phyloP scores from a whole-genome alignment of 2,329 filamentous ascomycete genomes.

The Talaromyces sp. region DNA sequence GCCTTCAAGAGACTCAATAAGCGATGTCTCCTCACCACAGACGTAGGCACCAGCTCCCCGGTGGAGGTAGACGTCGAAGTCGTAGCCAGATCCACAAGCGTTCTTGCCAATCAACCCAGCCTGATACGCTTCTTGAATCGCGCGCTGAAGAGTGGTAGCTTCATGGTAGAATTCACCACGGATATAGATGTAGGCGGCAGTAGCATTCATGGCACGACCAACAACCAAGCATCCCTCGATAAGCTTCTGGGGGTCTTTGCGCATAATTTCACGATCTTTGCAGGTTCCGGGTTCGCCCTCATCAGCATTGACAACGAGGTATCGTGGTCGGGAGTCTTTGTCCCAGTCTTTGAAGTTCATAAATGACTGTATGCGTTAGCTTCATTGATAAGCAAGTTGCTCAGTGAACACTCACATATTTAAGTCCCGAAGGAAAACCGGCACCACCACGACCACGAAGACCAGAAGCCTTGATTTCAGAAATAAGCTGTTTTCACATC shows the following conservation, averaged over 20 bases:
- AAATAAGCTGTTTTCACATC: conserved; percentile 66
- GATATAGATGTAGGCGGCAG: conserved; percentile 98
- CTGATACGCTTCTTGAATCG: conserved; percentile 96
- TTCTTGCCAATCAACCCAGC: conserved; percentile 97
- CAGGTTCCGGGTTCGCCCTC: conserved; percentile 98
- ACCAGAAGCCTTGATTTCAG: conserved; percentile 94
- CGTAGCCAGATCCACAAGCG: conserved; percentile 92
- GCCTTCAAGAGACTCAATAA: conserved; percentile 97
- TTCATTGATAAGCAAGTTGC: not conserved
- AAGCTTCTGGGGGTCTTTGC: conserved; percentile 99
- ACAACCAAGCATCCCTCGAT: conserved; percentile 95
- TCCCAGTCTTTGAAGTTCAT: conserved; percentile 99
- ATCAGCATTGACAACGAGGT: conserved; percentile 96
- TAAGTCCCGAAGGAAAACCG: conserved; percentile 95
- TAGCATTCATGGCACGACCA: conserved; percentile 97
- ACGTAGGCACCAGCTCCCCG: conserved; percentile 97
- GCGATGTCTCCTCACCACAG: conserved; percentile 94
- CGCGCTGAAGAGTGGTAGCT: conserved; percentile 85
- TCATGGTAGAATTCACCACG: conserved; percentile 98
- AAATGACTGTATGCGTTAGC: conserved; percentile 68
- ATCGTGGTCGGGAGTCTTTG: conserved; percentile 92
- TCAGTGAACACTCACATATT: conserved; percentile 71
- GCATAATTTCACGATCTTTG: conserved; percentile 99
- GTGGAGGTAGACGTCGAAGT: conserved; percentile 96
- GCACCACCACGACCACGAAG: conserved; percentile 94